A percentile compares a stretch with the other conserved stretches of the same genome.
Evolutionary conservation across 345 rosid genomes (phyloP).

Genomic region (Mangifera indica): DNA sequence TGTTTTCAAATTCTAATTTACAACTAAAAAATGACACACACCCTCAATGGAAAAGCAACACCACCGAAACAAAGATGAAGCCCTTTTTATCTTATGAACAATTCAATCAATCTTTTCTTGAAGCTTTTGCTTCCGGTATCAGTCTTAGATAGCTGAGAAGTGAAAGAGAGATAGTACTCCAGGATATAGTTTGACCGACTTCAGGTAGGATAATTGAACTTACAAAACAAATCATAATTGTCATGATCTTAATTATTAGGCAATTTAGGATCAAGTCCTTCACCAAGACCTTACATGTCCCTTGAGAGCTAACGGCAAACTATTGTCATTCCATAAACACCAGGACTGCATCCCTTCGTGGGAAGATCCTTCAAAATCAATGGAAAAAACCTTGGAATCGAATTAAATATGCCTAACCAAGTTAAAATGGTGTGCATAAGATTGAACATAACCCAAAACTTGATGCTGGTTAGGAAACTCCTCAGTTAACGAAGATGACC

Average conservation of each 20-base stretch:
- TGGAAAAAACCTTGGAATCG: slow-evolving; percentile 30
- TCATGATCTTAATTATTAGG: too few relatives aligned
- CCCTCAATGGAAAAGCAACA: background rate
- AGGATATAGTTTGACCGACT: too few relatives aligned
- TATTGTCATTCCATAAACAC: slow-evolving; percentile 31
- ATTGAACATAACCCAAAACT: slow-evolving; percentile 31
- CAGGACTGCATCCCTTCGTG: slow-evolving; percentile 25
- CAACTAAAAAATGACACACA: background rate
- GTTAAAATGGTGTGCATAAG: slow-evolving; percentile 36
- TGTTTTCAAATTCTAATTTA: background rate
- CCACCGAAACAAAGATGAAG: background rate
- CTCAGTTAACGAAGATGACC: slow-evolving; percentile 35
- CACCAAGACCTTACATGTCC: slow-evolving; percentile 35
- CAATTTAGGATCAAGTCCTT: slow-evolving; percentile 21
- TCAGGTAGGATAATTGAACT: too few relatives aligned
- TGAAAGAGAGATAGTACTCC: too few relatives aligned
- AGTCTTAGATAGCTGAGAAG: too few relatives aligned
- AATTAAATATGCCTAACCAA: slow-evolving; percentile 34
- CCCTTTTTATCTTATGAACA: too few relatives aligned
- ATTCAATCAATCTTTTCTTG: too few relatives aligned
- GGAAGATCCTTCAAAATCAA: slow-evolving; percentile 20
- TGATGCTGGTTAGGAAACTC: slow-evolving; percentile 31
- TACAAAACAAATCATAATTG: too few relatives aligned
- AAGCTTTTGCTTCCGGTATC: background rate
- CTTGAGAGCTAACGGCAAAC: slow-evolving; percentile 20